Percentiles rank a stretch among this genome's conserved stretches.
These are phyloP conservation scores for Trichosporon coremiiforme DNA, from an alignment of 1,284 basidiomycete species.

Conservation along the genomic window DNA sequence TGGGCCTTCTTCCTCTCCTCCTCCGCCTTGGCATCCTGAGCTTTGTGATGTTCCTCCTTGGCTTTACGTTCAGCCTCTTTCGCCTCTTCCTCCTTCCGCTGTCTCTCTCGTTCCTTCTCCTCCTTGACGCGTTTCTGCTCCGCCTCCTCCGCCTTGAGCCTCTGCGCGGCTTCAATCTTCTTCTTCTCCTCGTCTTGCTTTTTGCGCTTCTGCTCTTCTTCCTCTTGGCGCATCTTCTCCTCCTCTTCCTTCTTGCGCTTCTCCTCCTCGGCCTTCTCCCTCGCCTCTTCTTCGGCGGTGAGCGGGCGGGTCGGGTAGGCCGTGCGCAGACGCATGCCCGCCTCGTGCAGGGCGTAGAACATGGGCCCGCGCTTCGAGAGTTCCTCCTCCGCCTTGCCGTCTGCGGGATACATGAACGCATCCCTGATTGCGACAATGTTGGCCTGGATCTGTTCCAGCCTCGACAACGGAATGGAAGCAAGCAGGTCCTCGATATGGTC, in stretches of 20 bases:
- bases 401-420: slow-evolving; percentile 57
- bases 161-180: not conserved
- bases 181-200: slow-evolving; percentile 2
- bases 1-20: not conserved
- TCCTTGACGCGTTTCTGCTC: not conserved
- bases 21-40: not conserved
- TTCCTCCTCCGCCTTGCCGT: slow-evolving; percentile 52
- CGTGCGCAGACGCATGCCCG: slow-evolving; percentile 54
- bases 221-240: not conserved
- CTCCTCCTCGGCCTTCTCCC: not conserved
- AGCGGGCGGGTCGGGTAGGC: slow-evolving; percentile 41
- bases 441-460: slow-evolving; percentile 56
- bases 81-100: not conserved
- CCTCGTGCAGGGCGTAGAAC: slow-evolving; percentile 56
- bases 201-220: not conserved
- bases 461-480: slow-evolving; percentile 48
- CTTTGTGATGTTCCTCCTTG: not conserved
- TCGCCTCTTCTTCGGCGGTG: not conserved
- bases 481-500: slow-evolving; percentile 57
- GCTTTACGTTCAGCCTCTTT: not conserved
- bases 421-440: slow-evolving; percentile 57
- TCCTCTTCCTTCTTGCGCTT: not conserved
- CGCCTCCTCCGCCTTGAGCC: not conserved
- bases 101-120: not conserved
- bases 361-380: slow-evolving; percentile 54